phyloP scores from a whole-genome alignment of 306 rosid species.

The Corylus avellana region DNA sequence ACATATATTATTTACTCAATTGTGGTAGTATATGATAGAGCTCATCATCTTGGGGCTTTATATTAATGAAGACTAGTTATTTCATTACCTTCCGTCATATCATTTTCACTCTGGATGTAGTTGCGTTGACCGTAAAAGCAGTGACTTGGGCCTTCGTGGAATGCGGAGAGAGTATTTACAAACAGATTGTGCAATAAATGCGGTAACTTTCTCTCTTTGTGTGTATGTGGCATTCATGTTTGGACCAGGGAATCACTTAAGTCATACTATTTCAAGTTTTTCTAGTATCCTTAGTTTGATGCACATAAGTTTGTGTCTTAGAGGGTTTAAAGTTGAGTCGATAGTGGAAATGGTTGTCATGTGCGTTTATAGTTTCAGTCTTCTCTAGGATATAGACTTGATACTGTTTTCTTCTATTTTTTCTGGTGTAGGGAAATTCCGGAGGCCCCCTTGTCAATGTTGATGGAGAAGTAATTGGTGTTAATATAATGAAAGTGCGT shows the following conservation, averaged over 20 bases:
- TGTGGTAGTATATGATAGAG: background rate
- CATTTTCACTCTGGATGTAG: conserved; percentile 33
- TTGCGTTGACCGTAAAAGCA: conserved; percentile 88
- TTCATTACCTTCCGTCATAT: conserved; percentile 20
- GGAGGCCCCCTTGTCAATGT: conserved; percentile 92
- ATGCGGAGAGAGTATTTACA: conserved; percentile 74
- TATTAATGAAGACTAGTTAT: conserved; percentile 3
- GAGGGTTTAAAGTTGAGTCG: background rate
- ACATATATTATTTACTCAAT: background rate
- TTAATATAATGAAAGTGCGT: conserved; percentile 71
- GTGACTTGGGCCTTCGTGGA: conserved; percentile 91
- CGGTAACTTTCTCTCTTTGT: conserved; percentile 41
- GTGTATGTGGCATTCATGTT: conserved; percentile 6
- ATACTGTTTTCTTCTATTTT: conserved; percentile 10
- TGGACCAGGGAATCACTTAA: too few species aligned
- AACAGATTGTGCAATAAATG: conserved; percentile 78
- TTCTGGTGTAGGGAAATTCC: conserved; percentile 73
- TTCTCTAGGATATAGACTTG: background rate
- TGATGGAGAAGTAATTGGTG: conserved; percentile 91
- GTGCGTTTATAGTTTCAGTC: background rate
- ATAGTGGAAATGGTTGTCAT: background rate
- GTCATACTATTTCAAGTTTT: too few species aligned
- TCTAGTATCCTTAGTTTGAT: too few species aligned
- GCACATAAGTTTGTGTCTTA: background rate
- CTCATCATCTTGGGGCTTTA: conserved; percentile 7